Evolutionary conservation across 192 early-diverging fungal genomes (phyloP).

Genomic region (Backusella morwellensis): DNA sequence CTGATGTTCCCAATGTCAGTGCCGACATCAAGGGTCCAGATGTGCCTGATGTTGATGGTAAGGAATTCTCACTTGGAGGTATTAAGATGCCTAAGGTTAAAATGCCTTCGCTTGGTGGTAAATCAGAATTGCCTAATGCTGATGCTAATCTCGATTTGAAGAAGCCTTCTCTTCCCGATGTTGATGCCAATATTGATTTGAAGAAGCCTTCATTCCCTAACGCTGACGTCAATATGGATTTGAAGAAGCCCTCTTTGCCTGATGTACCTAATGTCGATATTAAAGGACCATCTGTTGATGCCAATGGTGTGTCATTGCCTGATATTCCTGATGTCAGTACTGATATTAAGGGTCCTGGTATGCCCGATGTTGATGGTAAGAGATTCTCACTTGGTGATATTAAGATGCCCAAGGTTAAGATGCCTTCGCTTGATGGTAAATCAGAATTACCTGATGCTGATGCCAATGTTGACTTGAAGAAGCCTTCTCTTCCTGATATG

Average conservation of each 20-base stretch:
- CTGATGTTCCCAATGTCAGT: background rate
- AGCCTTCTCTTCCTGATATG: background rate
- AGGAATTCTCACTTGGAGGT: background rate
- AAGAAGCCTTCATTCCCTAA: background rate
- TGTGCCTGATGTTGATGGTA: background rate
- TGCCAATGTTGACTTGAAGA: background rate
- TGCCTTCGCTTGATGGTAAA: background rate
- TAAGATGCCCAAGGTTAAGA: background rate
- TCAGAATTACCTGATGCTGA: background rate
- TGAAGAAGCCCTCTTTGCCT: background rate
- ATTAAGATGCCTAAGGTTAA: background rate
- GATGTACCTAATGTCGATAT: too few relatives aligned
- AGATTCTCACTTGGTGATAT: background rate
- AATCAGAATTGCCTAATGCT: background rate
- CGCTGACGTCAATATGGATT: background rate
- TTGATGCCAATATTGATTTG: background rate
- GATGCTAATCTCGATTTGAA: background rate
- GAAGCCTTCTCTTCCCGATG: background rate
- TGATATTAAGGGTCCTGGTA: background rate
- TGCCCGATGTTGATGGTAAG: background rate
- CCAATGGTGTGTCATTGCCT: too few relatives aligned
- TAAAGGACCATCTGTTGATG: background rate
- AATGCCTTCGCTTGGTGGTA: background rate
- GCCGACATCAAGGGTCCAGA: background rate
- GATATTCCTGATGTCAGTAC: background rate